Percentiles rank a stretch among this genome's conserved stretches.
phyloP scores from a whole-genome alignment of 2,329 filamentous ascomycete species.

The Dendrostoma leiphaemia region DNA sequence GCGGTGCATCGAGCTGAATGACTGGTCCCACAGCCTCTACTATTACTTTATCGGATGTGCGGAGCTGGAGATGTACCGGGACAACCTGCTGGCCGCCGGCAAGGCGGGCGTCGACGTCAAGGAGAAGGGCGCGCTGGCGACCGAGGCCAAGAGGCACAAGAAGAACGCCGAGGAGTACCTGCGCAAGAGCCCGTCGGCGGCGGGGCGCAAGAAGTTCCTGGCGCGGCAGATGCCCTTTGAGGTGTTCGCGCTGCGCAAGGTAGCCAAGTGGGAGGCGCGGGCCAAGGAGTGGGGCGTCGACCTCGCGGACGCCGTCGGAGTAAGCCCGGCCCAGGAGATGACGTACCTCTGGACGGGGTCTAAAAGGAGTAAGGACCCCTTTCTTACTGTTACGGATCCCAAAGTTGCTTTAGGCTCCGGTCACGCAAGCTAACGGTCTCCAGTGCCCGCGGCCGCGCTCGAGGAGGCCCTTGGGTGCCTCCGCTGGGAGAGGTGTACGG shows the following conservation, averaged over 20 bases:
- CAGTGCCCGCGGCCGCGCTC: conserved; percentile 65
- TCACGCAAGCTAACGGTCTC: too few relatives aligned
- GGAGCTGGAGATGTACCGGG: conserved; percentile 79
- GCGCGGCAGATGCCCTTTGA: conserved; percentile 88
- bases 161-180: conserved; percentile 67
- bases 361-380: too few relatives aligned
- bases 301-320: conserved; percentile 76
- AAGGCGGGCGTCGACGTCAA: conserved; percentile 19
- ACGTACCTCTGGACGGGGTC: conserved; percentile 90
- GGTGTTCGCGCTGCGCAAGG: conserved; percentile 76
- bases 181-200: conserved; percentile 67
- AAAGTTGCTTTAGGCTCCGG: too few relatives aligned
- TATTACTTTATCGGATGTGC: conserved; percentile 81
- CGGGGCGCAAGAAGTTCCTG: conserved; percentile 88
- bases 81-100: conserved; percentile 43
- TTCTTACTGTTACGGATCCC: too few relatives aligned
- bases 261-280: conserved; percentile 83
- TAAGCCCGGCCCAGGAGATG: conserved; percentile 85
- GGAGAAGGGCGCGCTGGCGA: conserved; percentile 14
- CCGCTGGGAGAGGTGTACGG: conserved; percentile 62
- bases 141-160: conserved; percentile 55
- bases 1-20: conserved; percentile 74
- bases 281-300: conserved; percentile 65
- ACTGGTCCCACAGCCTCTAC: conserved; percentile 88
- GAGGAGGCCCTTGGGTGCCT: conserved; percentile 62